Evolutionary conservation across 805 yeast genomes (phyloP), one percentile per base, ranked within the genome.

Genomic region (Cyberlindnera samutprakarnensis): DNA sequence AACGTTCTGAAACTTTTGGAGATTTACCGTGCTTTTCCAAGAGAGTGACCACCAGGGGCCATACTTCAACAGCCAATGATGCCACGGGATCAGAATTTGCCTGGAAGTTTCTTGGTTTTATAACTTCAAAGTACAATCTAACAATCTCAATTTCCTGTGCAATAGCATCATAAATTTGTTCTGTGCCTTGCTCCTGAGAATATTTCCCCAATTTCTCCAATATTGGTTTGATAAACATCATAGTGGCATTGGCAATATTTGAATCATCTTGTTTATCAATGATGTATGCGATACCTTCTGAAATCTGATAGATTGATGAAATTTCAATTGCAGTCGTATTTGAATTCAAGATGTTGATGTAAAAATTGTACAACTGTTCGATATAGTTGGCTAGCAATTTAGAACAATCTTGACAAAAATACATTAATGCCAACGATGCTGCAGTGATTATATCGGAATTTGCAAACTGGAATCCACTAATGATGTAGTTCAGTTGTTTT

Each of bases 351-450:
- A 79, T 64, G 37, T 64, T 66, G 31, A 72, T 70, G 57, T 86
- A 90, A 38, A 92, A 76, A 41, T 72, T 66, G 44, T 78, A 75
- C 35, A 92, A 64, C 53, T 86, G 94, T 33, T 76, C 85, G 43
- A 86, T 61, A 52, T 71, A 84, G 28, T 70, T 69, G 14, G 76
- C 70, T 43, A 92, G 61, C 12, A 76, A 62, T 10, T 55, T 48
- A 0, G 88, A 71, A 49, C 98, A 92, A 57, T 94, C 98, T 49
- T 84, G 82, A 60, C 96, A 88, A 50, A 92, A 85, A 52, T 76
- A 90, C 88, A 86, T 85, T 47, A 92, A 67, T 0, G 99, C 94
- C 56, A 84, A 88, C 0, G 96, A 80, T 0, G 96, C 85, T 1
- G 98, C 96, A 18, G 80, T 72, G 16, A 80, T 64, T 19, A 84